These are phyloP conservation scores for Trichophyton rubrum DNA, from an alignment of 2,329 filamentous ascomycete genomes.

Conservation along the genomic window DNA sequence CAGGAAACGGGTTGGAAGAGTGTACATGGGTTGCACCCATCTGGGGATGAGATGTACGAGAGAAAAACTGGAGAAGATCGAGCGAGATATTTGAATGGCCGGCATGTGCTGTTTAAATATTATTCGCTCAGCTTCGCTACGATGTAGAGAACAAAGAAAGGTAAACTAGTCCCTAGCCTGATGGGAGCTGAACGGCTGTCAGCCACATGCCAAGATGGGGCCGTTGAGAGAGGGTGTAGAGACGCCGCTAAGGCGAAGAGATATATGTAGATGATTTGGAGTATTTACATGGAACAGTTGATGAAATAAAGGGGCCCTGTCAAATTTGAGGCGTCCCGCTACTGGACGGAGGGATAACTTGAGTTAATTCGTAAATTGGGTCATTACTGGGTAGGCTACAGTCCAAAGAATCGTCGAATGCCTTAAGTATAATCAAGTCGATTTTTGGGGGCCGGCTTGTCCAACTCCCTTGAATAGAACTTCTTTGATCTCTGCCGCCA, in stretches of 20 bases:
- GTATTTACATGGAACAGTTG: background rate
- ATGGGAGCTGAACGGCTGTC: background rate
- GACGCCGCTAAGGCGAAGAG: too few relatives aligned
- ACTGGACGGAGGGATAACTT: background rate
- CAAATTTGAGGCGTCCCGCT: background rate
- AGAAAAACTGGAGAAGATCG: background rate
- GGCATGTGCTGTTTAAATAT: background rate
- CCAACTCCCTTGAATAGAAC: constrained; percentile 37
- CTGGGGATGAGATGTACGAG: background rate
- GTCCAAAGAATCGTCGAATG: background rate
- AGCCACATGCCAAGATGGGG: background rate
- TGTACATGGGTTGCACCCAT: background rate
- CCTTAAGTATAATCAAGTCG: background rate
- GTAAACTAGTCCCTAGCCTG: background rate
- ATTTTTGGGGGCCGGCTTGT: background rate
- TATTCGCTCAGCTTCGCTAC: background rate
- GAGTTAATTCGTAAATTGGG: background rate
- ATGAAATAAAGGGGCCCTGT: background rate
- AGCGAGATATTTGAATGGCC: background rate
- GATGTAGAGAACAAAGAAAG: background rate
- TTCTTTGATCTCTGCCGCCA: constrained; percentile 40
- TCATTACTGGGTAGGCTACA: background rate
- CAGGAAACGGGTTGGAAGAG: background rate
- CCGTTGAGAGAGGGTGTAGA: background rate
- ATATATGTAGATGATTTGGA: background rate